Evolutionary conservation across 2,329 filamentous ascomycete species (phyloP).

Genomic region (Lachnellula willkommii): DNA sequence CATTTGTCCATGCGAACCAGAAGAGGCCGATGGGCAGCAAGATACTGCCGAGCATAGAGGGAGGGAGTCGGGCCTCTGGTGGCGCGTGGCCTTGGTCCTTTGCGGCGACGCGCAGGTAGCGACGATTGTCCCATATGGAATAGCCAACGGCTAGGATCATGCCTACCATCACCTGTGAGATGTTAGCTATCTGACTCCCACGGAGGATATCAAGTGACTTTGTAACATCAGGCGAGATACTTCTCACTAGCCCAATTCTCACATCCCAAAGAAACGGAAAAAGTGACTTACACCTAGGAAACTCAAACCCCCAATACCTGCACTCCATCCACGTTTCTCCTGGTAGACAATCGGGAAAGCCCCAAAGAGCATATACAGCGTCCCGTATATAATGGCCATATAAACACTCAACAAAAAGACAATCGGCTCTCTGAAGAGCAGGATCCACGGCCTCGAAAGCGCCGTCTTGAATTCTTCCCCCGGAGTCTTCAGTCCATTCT

Average conservation of each 20-base stretch:
- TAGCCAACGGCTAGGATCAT: slow-evolving; percentile 56
- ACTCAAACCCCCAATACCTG: slow-evolving; percentile 55
- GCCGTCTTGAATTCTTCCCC: slow-evolving; percentile 63
- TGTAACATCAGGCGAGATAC: not conserved
- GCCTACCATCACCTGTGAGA: slow-evolving; percentile 41
- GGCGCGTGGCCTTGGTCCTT: slow-evolving; percentile 48
- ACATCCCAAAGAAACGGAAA: not conserved
- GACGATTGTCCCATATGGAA: slow-evolving; percentile 49
- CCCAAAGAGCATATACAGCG: slow-evolving; percentile 53
- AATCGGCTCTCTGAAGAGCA: slow-evolving; percentile 79
- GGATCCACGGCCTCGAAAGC: slow-evolving; percentile 82
- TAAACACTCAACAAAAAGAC: slow-evolving; percentile 63
- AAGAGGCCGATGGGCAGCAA: slow-evolving; percentile 60
- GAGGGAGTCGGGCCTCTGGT: slow-evolving; percentile 60
- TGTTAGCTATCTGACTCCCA: not conserved
- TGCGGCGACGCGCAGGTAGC: slow-evolving; percentile 39
- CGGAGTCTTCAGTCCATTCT: slow-evolving; percentile 55
- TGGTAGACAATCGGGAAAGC: slow-evolving; percentile 65
- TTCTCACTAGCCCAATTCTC: not conserved
- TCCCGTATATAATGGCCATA: slow-evolving; percentile 56
- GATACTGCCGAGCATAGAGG: slow-evolving; percentile 56
- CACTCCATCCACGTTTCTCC: slow-evolving; percentile 51
- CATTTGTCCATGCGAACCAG: slow-evolving; percentile 65
- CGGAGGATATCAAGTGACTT: not conserved
- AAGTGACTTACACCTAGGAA: slow-evolving; percentile 59